Evolutionary conservation across 805 yeast genomes (phyloP).

Genomic region (Starmerella floricola): DNA sequence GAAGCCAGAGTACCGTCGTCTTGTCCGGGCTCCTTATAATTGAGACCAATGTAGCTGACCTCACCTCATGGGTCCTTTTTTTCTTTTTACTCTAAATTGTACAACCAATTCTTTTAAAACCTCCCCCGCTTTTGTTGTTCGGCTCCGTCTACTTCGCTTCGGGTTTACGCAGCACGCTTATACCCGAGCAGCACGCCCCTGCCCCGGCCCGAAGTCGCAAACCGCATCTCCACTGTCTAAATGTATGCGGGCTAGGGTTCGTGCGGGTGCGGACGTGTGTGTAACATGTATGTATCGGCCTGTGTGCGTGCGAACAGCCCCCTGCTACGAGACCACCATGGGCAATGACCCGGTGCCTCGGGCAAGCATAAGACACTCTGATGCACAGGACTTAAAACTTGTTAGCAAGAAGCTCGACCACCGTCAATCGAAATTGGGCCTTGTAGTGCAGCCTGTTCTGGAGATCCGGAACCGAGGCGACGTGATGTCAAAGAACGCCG

Average conservation of each 20-base stretch:
- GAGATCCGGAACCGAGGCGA: slow-evolving; percentile 6
- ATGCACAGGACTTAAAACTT: slow-evolving; percentile 5
- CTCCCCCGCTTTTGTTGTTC: not conserved
- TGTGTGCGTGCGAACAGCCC: too few species aligned
- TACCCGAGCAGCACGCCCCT: too few species aligned
- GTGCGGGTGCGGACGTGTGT: too few species aligned
- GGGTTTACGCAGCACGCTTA: too few species aligned
- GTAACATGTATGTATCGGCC: too few species aligned
- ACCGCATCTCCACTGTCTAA: too few species aligned
- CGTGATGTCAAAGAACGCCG: not conserved
- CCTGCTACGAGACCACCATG: too few species aligned
- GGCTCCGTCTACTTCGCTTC: too few species aligned
- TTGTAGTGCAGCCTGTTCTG: slow-evolving; percentile 7
- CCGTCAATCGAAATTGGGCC: slow-evolving; percentile 8
- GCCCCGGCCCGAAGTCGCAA: too few species aligned
- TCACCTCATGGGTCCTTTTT: not conserved
- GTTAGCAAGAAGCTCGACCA: slow-evolving; percentile 6
- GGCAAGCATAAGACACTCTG: slow-evolving; percentile 4
- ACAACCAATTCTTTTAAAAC: too few species aligned
- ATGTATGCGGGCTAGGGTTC: too few species aligned
- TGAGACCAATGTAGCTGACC: not conserved
- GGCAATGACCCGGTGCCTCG: not conserved
- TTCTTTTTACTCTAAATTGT: too few species aligned
- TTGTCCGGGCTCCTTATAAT: slow-evolving; percentile 16
- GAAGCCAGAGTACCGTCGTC: slow-evolving; percentile 75